phyloP scores from a whole-genome alignment of 1,139 yeast genomes.

The Yamadazyma conglobata region DNA sequence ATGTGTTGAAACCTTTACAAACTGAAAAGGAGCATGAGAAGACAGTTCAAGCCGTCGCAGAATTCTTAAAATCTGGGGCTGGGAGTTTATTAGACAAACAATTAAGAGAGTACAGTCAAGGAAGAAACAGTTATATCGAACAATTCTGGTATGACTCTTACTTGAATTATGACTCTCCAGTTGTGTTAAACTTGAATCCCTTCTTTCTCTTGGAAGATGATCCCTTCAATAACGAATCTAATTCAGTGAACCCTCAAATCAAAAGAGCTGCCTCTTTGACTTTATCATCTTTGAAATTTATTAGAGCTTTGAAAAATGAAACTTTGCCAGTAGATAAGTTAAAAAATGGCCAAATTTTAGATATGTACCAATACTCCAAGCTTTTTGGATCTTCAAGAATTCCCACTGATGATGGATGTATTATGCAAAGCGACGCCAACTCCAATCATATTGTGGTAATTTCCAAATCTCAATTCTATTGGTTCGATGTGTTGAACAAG shows the following conservation, averaged over 20 bases:
- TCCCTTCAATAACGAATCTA: conserved; percentile 68
- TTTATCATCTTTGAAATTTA: conserved; percentile 71
- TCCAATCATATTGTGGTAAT: conserved; percentile 82
- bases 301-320: conserved; percentile 71
- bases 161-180: conserved; percentile 82
- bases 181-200: conserved; percentile 83
- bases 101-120: conserved; percentile 57
- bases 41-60: conserved; percentile 58
- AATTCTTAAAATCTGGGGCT: conserved; percentile 50
- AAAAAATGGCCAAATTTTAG: conserved; percentile 62
- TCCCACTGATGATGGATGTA: conserved; percentile 75
- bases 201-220: conserved; percentile 87
- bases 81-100: conserved; percentile 65
- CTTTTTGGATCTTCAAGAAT: conserved; percentile 84
- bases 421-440: conserved; percentile 73
- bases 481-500: conserved; percentile 86
- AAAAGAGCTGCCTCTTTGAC: conserved; percentile 82
- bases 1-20: conserved; percentile 70
- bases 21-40: conserved; percentile 64
- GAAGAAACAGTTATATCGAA: conserved; percentile 77
- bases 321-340: conserved; percentile 72
- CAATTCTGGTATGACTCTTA: conserved; percentile 94
- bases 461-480: conserved; percentile 83
- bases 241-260: conserved; percentile 59
- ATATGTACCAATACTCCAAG: conserved; percentile 88